Conservation (phyloP, 2,329 filamentous ascomycete genomes). For the Meredithiella fracta region DNA sequence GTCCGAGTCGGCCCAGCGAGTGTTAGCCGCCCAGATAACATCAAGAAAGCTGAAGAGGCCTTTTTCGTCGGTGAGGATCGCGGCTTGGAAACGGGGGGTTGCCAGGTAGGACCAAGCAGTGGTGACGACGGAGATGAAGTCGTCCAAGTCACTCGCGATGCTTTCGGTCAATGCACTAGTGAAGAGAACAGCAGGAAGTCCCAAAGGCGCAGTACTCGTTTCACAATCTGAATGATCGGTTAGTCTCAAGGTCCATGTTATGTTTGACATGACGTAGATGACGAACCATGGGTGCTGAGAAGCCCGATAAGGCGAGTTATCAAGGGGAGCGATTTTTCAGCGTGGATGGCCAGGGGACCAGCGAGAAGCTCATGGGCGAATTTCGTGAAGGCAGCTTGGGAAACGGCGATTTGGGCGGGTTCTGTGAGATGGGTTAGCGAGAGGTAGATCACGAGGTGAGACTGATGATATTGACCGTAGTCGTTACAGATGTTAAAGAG, state of each 20-base stretch:
- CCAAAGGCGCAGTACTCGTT: constrained; percentile 25
- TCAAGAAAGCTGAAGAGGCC: constrained; percentile 16
- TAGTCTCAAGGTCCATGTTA: not conserved
- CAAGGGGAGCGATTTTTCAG: constrained; percentile 24
- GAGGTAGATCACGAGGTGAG: not conserved
- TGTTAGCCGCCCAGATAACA: constrained; percentile 4
- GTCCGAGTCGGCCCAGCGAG: constrained; percentile 18
- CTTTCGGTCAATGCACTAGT: constrained; percentile 28
- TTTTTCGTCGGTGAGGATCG: constrained; percentile 26
- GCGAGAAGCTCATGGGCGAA: constrained; percentile 34
- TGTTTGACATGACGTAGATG: not conserved
- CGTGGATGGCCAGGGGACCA: constrained; percentile 27
- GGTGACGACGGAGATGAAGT: constrained; percentile 35
- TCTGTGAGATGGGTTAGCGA: constrained; percentile 25
- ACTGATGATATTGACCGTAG: constrained; percentile 32
- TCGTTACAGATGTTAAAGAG: constrained; percentile 47
- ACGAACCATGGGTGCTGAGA: constrained; percentile 32
- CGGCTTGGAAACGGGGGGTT: constrained; percentile 33
- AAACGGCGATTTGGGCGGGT: constrained; percentile 40
- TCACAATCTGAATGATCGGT: constrained; percentile 26
- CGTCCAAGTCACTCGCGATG: constrained; percentile 32
- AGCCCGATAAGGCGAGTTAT: constrained; percentile 36
- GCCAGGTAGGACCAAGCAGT: constrained; percentile 40
- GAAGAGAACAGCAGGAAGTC: constrained; percentile 34
- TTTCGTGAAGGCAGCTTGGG: constrained; percentile 32